A percentile compares a stretch with the other conserved stretches of the same genome.
phyloP scores from a whole-genome alignment of 352 stramenopile genomes.

The Phytopythium ostracodes region DNA sequence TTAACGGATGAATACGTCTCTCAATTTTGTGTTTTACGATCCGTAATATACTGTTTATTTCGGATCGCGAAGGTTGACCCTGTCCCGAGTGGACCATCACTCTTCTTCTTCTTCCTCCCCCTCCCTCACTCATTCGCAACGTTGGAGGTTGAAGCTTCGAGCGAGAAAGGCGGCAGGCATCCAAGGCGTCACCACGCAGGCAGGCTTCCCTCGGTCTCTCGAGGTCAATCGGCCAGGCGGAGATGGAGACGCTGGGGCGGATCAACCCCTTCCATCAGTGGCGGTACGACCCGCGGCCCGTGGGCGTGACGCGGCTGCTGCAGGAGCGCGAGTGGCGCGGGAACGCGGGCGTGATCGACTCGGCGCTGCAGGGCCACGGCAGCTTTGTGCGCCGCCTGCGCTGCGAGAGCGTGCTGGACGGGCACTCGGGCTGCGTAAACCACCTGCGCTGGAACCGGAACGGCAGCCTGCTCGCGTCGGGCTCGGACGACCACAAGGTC shows the following conservation, averaged over 20 bases:
- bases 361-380: constrained; percentile 47
- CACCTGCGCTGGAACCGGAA: constrained; percentile 77
- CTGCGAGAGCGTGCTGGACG: constrained; percentile 47
- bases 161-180: neutral
- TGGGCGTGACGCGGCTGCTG: constrained; percentile 33
- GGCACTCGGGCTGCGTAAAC: constrained; percentile 81
- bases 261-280: constrained; percentile 16
- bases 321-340: constrained; percentile 49
- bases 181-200: neutral
- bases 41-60: too few relatives aligned
- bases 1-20: too few relatives aligned
- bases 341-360: constrained; percentile 39
- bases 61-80: neutral
- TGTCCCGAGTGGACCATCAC: neutral
- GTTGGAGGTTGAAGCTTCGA: neutral
- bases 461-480: constrained; percentile 63
- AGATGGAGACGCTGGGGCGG: neutral
- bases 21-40: too few relatives aligned
- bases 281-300: constrained; percentile 27
- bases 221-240: neutral
- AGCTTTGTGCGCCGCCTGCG: constrained; percentile 54
- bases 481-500: constrained; percentile 81
- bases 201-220: neutral
- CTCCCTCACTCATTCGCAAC: neutral
- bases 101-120: neutral